These are phyloP conservation scores for Suhomyces xylopsoci DNA, from an alignment of 805 yeast genomes.

Conservation along the genomic window DNA sequence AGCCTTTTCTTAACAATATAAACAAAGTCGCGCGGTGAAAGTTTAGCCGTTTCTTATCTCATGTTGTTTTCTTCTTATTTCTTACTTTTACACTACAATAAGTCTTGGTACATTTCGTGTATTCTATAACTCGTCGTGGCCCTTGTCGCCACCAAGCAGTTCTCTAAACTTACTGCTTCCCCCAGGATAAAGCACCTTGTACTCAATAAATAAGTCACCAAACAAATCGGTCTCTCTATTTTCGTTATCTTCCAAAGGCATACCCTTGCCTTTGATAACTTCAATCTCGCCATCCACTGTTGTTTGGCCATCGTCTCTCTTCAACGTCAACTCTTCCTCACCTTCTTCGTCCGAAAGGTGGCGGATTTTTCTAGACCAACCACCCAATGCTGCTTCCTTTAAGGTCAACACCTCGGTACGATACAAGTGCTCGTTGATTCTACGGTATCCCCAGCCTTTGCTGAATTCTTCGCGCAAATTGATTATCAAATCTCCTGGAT, in stretches of 20 bases:
- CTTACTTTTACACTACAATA: neutral
- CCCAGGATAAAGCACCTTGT: conserved; percentile 39
- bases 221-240: conserved; percentile 32
- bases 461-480: conserved; percentile 52
- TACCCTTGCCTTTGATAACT: conserved; percentile 69
- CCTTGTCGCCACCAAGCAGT: conserved; percentile 4
- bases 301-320: conserved; percentile 49
- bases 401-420: conserved; percentile 75
- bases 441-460: conserved; percentile 78
- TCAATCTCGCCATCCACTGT: conserved; percentile 73
- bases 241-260: conserved; percentile 60
- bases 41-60: neutral
- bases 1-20: neutral
- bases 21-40: neutral
- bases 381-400: conserved; percentile 73
- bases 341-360: conserved; percentile 60
- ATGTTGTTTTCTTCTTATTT: neutral
- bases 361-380: conserved; percentile 69
- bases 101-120: neutral
- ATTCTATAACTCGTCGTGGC: conserved; percentile 23
- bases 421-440: conserved; percentile 71
- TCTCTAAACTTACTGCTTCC: conserved; percentile 3
- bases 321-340: conserved; percentile 37
- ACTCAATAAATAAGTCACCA: conserved; percentile 32
- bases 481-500: conserved; percentile 77